These are phyloP conservation scores for Lactarius akahatsu DNA, from an alignment of 768 basidiomycete genomes.

Conservation along the genomic window DNA sequence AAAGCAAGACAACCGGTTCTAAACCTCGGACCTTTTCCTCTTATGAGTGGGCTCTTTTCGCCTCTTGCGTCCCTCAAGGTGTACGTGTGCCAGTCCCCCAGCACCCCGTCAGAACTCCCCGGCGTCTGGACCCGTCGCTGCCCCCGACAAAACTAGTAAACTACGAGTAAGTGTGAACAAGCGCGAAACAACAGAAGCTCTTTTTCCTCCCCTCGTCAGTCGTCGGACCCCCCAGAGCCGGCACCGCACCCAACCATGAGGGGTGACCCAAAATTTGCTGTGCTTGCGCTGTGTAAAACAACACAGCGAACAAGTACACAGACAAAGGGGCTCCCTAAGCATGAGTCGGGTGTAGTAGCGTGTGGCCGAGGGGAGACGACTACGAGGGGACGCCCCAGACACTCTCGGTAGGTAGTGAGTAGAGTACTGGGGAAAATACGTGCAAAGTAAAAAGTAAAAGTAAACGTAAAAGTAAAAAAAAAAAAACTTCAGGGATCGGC, in stretches of 20 bases:
- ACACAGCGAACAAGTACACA: neutral
- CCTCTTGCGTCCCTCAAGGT: slow-evolving; percentile 22
- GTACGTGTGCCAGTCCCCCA: slow-evolving; percentile 23
- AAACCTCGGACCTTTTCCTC: slow-evolving; percentile 20
- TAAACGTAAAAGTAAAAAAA: neutral
- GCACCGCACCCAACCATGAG: neutral
- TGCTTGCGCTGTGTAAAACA: neutral
- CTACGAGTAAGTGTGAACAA: neutral
- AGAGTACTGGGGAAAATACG: neutral
- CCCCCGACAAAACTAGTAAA: neutral
- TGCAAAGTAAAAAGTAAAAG: neutral
- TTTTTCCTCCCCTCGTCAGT: slow-evolving; percentile 4
- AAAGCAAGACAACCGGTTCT: slow-evolving; percentile 25
- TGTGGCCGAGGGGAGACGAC: neutral
- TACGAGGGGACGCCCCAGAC: neutral
- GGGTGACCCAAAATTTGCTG: neutral
- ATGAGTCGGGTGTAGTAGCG: neutral
- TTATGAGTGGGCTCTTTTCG: slow-evolving; percentile 7
- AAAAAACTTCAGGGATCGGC: neutral
- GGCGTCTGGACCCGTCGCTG: slow-evolving; percentile 22
- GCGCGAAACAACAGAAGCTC: neutral
- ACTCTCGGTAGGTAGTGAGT: neutral
- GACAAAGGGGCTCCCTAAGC: neutral
- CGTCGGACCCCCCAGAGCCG: neutral
- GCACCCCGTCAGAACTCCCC: slow-evolving; percentile 25